These are phyloP conservation scores for Colletotrichum coccodes DNA, from an alignment of 2,329 filamentous ascomycete genomes.

Conservation along the genomic window DNA sequence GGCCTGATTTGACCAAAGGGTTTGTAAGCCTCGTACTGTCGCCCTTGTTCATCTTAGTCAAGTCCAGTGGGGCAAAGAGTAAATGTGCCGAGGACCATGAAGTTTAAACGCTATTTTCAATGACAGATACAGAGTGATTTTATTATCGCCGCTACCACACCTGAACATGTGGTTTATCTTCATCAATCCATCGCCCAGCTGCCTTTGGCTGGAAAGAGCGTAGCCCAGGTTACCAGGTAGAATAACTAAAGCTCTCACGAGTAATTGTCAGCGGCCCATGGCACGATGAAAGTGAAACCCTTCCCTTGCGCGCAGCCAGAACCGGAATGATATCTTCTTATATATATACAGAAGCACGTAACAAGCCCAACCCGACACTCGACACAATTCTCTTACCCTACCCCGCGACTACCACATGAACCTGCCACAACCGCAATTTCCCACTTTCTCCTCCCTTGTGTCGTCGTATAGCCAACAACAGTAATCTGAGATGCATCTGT, in stretches of 20 bases:
- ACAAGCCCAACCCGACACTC: slow-evolving; percentile 3
- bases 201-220: neutral
- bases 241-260: neutral
- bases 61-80: too few species aligned
- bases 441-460: neutral
- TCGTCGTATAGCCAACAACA: slow-evolving; percentile 1
- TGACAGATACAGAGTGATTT: too few species aligned
- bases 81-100: too few species aligned
- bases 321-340: neutral
- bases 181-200: neutral
- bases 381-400: neutral
- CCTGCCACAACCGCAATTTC: neutral
- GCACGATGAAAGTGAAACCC: neutral
- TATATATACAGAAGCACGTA: slow-evolving; percentile 29
- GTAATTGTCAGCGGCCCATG: slow-evolving; percentile 4
- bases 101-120: too few species aligned
- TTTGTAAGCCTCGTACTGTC: too few species aligned
- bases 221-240: too few species aligned
- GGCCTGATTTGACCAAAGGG: too few species aligned
- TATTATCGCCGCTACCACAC: too few species aligned
- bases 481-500: neutral
- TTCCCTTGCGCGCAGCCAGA: neutral
- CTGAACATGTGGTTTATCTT: too few species aligned
- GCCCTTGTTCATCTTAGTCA: too few species aligned
- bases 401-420: neutral